Percentiles rank a stretch among this genome's conserved stretches.
Evolutionary conservation across 2,329 filamentous ascomycete genomes (phyloP).

Genomic region (Sarocladium kiliense): DNA sequence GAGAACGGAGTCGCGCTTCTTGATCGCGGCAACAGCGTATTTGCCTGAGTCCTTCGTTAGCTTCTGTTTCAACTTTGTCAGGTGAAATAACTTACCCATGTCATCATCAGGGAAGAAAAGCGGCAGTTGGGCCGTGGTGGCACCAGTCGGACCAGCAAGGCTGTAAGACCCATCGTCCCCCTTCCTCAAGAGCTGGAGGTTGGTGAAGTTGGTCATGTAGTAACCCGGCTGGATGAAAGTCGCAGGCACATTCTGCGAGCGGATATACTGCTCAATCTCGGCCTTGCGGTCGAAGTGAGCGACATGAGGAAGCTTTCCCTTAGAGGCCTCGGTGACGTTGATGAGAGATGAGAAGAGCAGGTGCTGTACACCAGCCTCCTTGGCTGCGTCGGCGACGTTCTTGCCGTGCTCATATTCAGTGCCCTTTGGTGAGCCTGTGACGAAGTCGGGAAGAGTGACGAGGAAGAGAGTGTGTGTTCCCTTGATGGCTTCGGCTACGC

Average conservation of each 20-base stretch:
- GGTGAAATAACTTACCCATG: slow-evolving; percentile 30
- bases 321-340: slow-evolving; percentile 29
- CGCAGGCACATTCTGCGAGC: slow-evolving; percentile 37
- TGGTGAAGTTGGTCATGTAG: slow-evolving; percentile 47
- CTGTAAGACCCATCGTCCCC: slow-evolving; percentile 23
- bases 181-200: slow-evolving; percentile 22
- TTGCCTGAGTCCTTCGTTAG: slow-evolving; percentile 29
- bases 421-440: slow-evolving; percentile 27
- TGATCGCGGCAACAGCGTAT: slow-evolving; percentile 29
- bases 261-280: slow-evolving; percentile 51
- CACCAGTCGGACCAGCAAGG: slow-evolving; percentile 22
- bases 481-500: slow-evolving; percentile 31
- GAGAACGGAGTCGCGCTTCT: slow-evolving; percentile 17
- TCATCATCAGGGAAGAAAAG: slow-evolving; percentile 32
- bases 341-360: slow-evolving; percentile 42
- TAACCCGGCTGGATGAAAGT: slow-evolving; percentile 47
- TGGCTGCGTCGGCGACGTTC: slow-evolving; percentile 38
- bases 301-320: slow-evolving; percentile 32
- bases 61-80: slow-evolving; percentile 11
- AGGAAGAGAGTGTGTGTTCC: slow-evolving; percentile 39
- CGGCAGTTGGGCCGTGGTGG: slow-evolving; percentile 28
- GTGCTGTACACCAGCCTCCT: slow-evolving; percentile 37
- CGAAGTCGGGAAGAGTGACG: slow-evolving; percentile 34
- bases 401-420: slow-evolving; percentile 38
- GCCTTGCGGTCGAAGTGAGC: slow-evolving; percentile 54